Evolutionary conservation across 2,329 filamentous ascomycete species (phyloP).

Genomic region (Cryphonectria parasitica): DNA sequence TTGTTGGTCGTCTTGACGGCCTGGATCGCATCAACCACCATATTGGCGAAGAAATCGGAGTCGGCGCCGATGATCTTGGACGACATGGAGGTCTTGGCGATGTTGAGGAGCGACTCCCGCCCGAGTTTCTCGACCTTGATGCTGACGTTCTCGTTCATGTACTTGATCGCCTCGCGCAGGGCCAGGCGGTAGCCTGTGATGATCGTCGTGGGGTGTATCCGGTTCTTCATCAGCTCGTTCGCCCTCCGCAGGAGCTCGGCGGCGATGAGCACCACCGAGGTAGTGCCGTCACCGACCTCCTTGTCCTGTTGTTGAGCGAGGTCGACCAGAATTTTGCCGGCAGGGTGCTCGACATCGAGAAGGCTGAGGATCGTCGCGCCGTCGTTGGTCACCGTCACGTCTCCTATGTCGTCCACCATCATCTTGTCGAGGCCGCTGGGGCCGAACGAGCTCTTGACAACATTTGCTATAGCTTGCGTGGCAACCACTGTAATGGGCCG

Average conservation of each 20-base stretch:
- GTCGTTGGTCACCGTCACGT: constrained; percentile 99
- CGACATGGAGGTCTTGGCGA: constrained; percentile 98
- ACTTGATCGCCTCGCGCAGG: constrained; percentile 93
- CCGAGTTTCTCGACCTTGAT: constrained; percentile 92
- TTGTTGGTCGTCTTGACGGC: constrained; percentile 93
- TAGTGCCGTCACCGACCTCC: constrained; percentile 98
- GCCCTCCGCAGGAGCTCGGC: constrained; percentile 90
- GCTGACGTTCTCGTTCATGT: constrained; percentile 98
- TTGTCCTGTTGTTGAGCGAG: constrained; percentile 98
- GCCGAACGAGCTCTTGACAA: constrained; percentile 98
- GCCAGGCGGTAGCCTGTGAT: constrained; percentile 97
- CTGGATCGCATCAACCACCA: constrained; percentile 96
- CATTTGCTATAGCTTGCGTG: constrained; percentile 96
- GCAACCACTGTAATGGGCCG: constrained; percentile 69
- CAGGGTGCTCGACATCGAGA: constrained; percentile 96
- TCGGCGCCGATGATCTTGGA: constrained; percentile 98
- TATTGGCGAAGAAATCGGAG: constrained; percentile 94
- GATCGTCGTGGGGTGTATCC: constrained; percentile 99
- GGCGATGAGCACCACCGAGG: constrained; percentile 95
- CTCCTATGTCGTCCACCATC: constrained; percentile 99
- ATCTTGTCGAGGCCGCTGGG: constrained; percentile 98
- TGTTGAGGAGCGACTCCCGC: constrained; percentile 87
- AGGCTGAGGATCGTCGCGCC: constrained; percentile 95
- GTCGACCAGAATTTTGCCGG: constrained; percentile 97
- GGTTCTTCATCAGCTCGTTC: constrained; percentile 99